Conservation (phyloP, 2,329 filamentous ascomycete species). For the Fusarium sororula region DNA sequence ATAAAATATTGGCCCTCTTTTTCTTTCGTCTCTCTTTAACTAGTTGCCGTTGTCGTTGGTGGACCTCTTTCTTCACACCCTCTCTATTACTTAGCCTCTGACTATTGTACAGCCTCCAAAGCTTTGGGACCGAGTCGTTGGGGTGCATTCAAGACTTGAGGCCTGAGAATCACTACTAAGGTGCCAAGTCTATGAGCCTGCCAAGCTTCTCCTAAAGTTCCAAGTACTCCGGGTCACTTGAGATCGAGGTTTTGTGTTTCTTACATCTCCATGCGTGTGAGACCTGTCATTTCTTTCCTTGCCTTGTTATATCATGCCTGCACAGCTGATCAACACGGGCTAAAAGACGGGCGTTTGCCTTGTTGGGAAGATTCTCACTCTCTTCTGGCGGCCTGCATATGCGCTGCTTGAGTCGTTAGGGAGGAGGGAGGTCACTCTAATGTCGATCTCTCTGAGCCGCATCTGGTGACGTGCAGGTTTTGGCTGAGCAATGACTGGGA, state of each 20-base stretch:
- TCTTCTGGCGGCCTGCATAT: slow-evolving; percentile 30
- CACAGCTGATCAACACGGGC: slow-evolving; percentile 11
- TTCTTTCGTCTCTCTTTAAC: neutral
- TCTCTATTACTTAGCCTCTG: neutral
- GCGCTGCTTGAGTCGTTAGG: neutral
- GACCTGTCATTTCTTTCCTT: neutral
- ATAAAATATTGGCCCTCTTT: neutral
- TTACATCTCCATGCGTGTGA: no score
- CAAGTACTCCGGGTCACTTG: neutral
- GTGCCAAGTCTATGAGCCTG: neutral
- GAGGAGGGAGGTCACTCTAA: neutral
- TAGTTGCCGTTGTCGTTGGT: neutral
- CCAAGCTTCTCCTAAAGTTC: neutral
- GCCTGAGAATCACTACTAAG: neutral
- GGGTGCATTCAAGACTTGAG: neutral
- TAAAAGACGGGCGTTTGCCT: neutral
- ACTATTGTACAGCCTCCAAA: neutral
- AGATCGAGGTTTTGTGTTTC: neutral
- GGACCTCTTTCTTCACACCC: slow-evolving; percentile 12
- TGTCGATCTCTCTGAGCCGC: slow-evolving; percentile 29
- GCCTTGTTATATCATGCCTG: neutral
- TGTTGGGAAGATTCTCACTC: neutral
- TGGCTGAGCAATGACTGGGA: neutral
- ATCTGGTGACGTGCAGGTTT: slow-evolving; percentile 15
- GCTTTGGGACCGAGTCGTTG: neutral